Base-by-base conservation (phyloP, 345 rosid genomes). In the Gossypium anomalum region DNA sequence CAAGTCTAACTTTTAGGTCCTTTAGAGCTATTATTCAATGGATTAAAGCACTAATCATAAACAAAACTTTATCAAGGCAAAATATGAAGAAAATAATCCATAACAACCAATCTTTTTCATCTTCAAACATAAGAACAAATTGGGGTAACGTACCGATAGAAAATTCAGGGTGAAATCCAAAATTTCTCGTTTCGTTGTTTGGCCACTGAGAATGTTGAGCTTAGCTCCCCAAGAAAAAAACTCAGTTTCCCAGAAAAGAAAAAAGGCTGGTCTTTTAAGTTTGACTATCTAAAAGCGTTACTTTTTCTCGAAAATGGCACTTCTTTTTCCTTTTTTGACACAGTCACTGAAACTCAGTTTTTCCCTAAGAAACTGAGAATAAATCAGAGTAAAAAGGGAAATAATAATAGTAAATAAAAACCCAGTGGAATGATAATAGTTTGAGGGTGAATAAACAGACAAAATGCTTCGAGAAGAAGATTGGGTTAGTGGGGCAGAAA, bases 1-100 rank as follows among this genome's bases (percentile, higher is more conserved):
- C 34, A 65, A 47, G 57, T 65, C 53, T 16, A 71, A 48, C 65
- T 60, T 75, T 74, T 25, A 68, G 49, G 75, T 69, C 12, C 44
- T 70, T 79, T 29, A 29, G 65, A 45, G 41, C 56, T 72, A 72
- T 59, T 72, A 66, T 53, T 49, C 19, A 72, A 45, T 53, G 23
- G 25, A 69, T 69, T 27, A 51, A n/a, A 49, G 25, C 16, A 25
- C 9, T 22, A 7, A 45, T 67, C 59, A 69, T 69, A 27, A 25
- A 51, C 45, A 51, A 69, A 69, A 53, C 3, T 49, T 20, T 20
- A 45, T 3, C 41, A 34, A 34, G 7, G 41, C 38, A 34, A 34
- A 34, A 34, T 34, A 34, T 34, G 38, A 34, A 34, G 41, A 34
- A 34, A 34, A 34, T 34, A 34, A 34, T 34, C 38, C 38, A 34